Base-by-base conservation (phyloP, 176 grass and related monocot species). In the Musa itinerans region DNA sequence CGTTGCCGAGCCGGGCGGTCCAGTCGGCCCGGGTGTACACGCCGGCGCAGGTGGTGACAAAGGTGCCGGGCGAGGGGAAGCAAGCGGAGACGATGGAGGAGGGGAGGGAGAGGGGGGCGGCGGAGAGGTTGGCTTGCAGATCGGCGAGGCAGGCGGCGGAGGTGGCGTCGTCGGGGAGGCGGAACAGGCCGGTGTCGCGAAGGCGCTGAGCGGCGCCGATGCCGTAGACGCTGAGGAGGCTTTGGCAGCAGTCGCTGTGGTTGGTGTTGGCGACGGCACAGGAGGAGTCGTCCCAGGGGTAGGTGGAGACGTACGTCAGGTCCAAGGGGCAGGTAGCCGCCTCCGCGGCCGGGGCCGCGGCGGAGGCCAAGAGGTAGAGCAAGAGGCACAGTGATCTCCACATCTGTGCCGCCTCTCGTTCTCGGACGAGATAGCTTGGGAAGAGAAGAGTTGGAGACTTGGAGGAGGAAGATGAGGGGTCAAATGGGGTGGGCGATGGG, bases 21-120 rank as follows among this genome's bases (percentile, higher is more conserved):
- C 85, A 87, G 56, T 83, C 72, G 59, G 25, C 16, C 27, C 29
- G 43, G 26, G 63, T 82, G 74, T 78, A 73, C 78, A 98, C 84
- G 0, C 90, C 95, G 50, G 84, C 90, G 68, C 95, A 93, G 84
- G 79, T 80, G 70, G 89, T 87, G 79, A 76, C 75, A 71, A 93
- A 85, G 65, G 79, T 63, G 49, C 74, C 69, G 20, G 58, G 66
- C 19, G 54, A 72, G 19, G 84, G 78, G 74, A 90, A 98, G 88
- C 94, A 97, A 66, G 2, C 22, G 52, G 80, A 52, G 68, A 81
- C 81, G 79, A 91, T 78, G 83, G 78, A 54, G 12, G 53, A 23
- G 58, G 80, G 63, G n/a, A 98, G 88, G 49, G 78, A 91, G 16
- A 91, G 71, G 63, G 88, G 90, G 54, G 84, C 65, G 49, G 82